A percentile compares a stretch with the other conserved stretches of the same genome.
phyloP scores from a whole-genome alignment of 352 stramenopile species.

The Phytopythium ostracodes region DNA sequence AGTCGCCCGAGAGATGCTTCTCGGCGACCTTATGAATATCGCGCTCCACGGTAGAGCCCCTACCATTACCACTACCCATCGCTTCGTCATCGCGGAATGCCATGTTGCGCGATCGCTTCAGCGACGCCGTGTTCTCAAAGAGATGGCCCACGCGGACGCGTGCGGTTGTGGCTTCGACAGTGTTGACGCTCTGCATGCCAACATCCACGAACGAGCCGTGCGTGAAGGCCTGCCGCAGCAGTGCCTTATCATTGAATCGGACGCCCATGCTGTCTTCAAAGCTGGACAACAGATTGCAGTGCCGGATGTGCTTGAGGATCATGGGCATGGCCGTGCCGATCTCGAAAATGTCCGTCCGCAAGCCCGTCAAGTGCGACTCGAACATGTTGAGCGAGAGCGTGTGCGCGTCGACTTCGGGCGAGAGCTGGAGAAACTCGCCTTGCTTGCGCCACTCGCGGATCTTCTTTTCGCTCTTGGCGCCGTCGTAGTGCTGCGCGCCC shows the following conservation, averaged over 20 bases:
- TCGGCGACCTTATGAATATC: slow-evolving; percentile 52
- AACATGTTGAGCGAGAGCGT: slow-evolving; percentile 34
- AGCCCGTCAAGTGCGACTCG: slow-evolving; percentile 68
- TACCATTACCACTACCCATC: slow-evolving; percentile 14
- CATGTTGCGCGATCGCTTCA: slow-evolving; percentile 58
- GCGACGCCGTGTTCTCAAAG: slow-evolving; percentile 53
- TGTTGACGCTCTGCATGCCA: slow-evolving; percentile 85
- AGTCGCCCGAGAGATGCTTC: slow-evolving; percentile 61
- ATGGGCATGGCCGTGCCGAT: slow-evolving; percentile 82
- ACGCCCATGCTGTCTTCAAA: slow-evolving; percentile 66
- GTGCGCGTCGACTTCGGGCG: slow-evolving; percentile 46
- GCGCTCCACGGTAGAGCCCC: slow-evolving; percentile 20
- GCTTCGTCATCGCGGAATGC: slow-evolving; percentile 14
- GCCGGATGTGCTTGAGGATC: slow-evolving; percentile 78
- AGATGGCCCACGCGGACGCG: slow-evolving; percentile 72
- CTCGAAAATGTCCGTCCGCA: slow-evolving; percentile 80
- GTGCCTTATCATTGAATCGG: slow-evolving; percentile 64
- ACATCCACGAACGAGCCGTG: slow-evolving; percentile 82
- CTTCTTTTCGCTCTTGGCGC: slow-evolving; percentile 54
- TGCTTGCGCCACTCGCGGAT: slow-evolving; percentile 62
- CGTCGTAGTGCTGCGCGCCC: slow-evolving; percentile 61
- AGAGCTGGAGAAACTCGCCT: slow-evolving; percentile 59
- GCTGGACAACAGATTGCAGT: slow-evolving; percentile 61
- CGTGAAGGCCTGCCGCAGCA: slow-evolving; percentile 82
- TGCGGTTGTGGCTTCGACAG: slow-evolving; percentile 63